Evolutionary conservation across 495 filamentous ascomycete species (phyloP).

Genomic region (Hyaloscypha bicolor): DNA sequence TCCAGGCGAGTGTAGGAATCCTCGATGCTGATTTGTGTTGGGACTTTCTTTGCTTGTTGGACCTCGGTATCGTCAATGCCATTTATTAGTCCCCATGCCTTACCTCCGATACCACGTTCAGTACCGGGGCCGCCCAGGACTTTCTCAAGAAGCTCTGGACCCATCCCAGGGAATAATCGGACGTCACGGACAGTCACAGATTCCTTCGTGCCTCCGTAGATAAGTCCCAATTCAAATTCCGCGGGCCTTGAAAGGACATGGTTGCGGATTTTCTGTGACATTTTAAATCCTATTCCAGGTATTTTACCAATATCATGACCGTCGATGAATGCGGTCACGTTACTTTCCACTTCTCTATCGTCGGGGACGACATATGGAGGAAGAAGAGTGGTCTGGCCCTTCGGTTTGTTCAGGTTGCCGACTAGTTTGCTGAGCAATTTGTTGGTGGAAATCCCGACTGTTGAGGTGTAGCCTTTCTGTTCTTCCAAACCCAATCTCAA

Average conservation of each 20-base stretch:
- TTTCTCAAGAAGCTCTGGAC: slow-evolving; percentile 58
- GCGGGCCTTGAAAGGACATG: slow-evolving; percentile 54
- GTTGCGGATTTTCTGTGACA: slow-evolving; percentile 68
- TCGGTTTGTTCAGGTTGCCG: slow-evolving; percentile 83
- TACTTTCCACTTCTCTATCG: slow-evolving; percentile 39
- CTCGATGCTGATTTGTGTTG: slow-evolving; percentile 91
- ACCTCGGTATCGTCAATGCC: slow-evolving; percentile 69
- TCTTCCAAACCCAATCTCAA: slow-evolving; percentile 72
- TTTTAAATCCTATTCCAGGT: slow-evolving; percentile 82
- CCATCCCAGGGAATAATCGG: slow-evolving; percentile 61
- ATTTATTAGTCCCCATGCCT: slow-evolving; percentile 63
- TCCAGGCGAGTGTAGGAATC: slow-evolving; percentile 77
- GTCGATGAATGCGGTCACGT: slow-evolving; percentile 72
- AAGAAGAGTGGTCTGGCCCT: slow-evolving; percentile 80
- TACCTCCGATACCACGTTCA: slow-evolving; percentile 66
- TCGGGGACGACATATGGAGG: slow-evolving; percentile 53
- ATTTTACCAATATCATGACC: slow-evolving; percentile 76
- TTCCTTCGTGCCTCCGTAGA: slow-evolving; percentile 52
- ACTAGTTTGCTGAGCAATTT: slow-evolving; percentile 85
- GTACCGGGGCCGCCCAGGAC: slow-evolving; percentile 70
- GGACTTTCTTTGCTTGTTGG: slow-evolving; percentile 67
- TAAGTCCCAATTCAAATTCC: slow-evolving; percentile 42
- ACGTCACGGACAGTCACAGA: slow-evolving; percentile 66
- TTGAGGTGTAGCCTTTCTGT: slow-evolving; percentile 80
- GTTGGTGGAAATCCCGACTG: slow-evolving; percentile 84